Base-by-base conservation (phyloP, 2,329 filamentous ascomycete genomes). In the Aureobasidium sp. region DNA sequence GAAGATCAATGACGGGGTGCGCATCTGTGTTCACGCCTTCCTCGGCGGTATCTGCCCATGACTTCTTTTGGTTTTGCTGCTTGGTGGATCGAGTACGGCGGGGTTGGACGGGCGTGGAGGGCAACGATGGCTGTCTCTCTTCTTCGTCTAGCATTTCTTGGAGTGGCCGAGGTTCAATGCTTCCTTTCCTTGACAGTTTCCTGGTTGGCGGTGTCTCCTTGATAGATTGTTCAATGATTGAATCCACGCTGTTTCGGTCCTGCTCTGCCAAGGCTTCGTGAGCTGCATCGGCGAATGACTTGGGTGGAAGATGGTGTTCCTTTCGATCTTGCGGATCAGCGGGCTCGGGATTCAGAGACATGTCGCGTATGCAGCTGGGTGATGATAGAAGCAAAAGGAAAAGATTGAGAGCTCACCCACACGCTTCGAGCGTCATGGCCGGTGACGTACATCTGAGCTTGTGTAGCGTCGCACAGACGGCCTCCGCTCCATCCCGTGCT, bases 201-300 rank as follows among this genome's bases (percentile, higher is more conserved):
- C 62, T 59, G 3, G 34, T 34, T 3, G 66, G 65, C 4, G 66
- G 66, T 1, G 64, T 61, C 52, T 69, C 66, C 55, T 69, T 69
- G 62, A 69, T 64, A 4, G 59, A 40, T 27, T 61, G 59, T 42
- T 64, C 63, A 54, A 62, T 57, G 35, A 62, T 45, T 39, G 44
- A 52, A 2, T 45, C 38, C n/a, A 60, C 42, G 4, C 58, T 55
- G 6, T 54, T 44, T 21, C 58, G 53, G n/a, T 56, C 51, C 12
- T 50, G 56, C 65, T 65, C 58, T 55, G 68, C 52, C 59, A 66
- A 49, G 57, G 39, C 62, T 38, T 63, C 57, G 17, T 59, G 58
- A 22, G 67, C 67, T 27, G 71, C 71, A 56, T 70, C 71, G 29
- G 68, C 70, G 60, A 71, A 74, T 42, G 69, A 70, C 59, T 74